Evolutionary conservation across 306 rosid genomes (phyloP).

Genomic region (Cyamopsis tetragonoloba): DNA sequence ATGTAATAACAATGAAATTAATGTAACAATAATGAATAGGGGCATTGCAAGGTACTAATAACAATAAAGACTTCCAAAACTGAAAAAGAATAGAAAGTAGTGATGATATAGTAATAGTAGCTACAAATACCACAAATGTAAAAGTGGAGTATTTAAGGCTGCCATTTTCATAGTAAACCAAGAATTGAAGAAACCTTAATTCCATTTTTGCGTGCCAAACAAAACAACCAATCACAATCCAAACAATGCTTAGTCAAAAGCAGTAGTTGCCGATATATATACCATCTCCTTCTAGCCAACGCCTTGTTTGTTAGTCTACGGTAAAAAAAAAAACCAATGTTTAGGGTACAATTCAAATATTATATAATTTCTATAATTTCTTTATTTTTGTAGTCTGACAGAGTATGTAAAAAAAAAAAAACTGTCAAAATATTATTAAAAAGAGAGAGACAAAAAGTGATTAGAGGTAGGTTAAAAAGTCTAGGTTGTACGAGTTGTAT

Average conservation of each 20-base stretch:
- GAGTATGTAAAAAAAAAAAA: too few species aligned
- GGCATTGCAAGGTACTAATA: background rate
- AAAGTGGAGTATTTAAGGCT: constrained; percentile 18
- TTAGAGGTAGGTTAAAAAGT: too few species aligned
- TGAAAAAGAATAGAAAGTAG: constrained; percentile 1
- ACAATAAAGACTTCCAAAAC: background rate
- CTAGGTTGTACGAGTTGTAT: too few species aligned
- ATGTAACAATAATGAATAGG: background rate
- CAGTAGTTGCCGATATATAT: constrained; percentile 39
- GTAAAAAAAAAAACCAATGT: too few species aligned
- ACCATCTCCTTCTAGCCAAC: constrained; percentile 37
- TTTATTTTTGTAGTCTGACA: too few species aligned
- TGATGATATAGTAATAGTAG: background rate
- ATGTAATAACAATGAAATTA: background rate
- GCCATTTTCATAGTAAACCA: background rate
- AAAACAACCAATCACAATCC: constrained; percentile 35
- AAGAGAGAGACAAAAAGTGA: too few species aligned
- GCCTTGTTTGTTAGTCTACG: constrained; percentile 45
- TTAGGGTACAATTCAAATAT: too few species aligned
- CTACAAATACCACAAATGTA: background rate
- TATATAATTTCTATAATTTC: too few species aligned
- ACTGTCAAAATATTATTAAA: too few species aligned
- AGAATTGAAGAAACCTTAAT: constrained; percentile 22
- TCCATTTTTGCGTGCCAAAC: constrained; percentile 38
- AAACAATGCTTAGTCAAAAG: constrained; percentile 37